These are phyloP conservation scores for Pistacia atlantica DNA, from an alignment of 345 rosid genomes.

Conservation along the genomic window DNA sequence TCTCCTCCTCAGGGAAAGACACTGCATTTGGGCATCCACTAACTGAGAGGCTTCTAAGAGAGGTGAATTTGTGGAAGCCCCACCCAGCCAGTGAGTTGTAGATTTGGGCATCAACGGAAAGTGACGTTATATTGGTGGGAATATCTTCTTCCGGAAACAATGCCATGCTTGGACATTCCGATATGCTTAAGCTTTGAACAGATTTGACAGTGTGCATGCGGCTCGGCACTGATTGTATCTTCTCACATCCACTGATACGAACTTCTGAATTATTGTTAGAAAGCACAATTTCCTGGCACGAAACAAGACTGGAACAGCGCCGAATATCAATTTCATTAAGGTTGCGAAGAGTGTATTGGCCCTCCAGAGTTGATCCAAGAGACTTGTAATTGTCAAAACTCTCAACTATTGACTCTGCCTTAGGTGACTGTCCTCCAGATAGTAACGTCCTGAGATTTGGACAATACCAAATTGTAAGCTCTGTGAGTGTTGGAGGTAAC, in stretches of 20 bases:
- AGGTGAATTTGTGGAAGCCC: conserved; percentile 22
- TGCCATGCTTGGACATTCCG: conserved; percentile 14
- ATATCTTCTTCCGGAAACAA: conserved; percentile 24
- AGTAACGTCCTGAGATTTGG: neutral
- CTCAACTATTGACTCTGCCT: neutral
- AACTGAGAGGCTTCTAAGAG: conserved; percentile 9
- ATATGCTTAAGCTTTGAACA: conserved; percentile 15
- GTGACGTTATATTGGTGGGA: conserved; percentile 17
- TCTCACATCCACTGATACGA: fast-evolving
- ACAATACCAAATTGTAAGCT: neutral
- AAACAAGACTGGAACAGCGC: neutral
- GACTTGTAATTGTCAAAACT: neutral
- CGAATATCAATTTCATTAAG: neutral
- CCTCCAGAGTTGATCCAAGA: neutral
- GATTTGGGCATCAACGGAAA: conserved; percentile 6
- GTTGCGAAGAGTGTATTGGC: neutral
- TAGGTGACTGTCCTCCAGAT: neutral
- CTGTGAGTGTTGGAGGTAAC: conserved; percentile 14
- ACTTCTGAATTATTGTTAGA: neutral
- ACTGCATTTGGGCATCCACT: conserved; percentile 8
- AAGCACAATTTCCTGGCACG: neutral
- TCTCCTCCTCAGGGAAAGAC: conserved; percentile 16
- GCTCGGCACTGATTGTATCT: neutral
- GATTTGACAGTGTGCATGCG: conserved; percentile 7
- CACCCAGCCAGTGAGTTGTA: conserved; percentile 4